Evolutionary conservation across 2,329 filamentous ascomycete genomes (phyloP), one percentile per base, ranked within the genome.

Genomic region (Cladosporium sp.): DNA sequence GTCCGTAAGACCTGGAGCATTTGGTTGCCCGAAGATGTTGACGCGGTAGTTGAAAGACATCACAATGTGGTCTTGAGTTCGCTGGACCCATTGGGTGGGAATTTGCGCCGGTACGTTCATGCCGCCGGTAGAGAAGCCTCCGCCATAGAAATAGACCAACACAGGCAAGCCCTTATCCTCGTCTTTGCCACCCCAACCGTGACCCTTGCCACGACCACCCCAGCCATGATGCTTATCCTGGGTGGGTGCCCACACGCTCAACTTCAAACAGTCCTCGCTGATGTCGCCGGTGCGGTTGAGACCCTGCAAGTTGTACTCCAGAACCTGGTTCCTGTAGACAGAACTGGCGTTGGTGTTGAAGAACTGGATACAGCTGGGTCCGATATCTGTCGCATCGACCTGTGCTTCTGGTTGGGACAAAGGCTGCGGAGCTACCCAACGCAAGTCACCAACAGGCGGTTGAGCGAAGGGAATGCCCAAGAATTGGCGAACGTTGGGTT

Each of bases 21-120:
- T 54, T 1, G 48, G 48, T 15, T 34, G 22, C 7, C 56, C 56
- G 22, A 58, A 58, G 49, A 58, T 58, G 22, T 58, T 58, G 56
- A 89, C 78, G 3, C 87, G 79, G 68, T 88, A 83, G 72, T 82
- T 83, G 70, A 85, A 80, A 67, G 77, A 80, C 55, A 87, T 74
- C 17, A 76, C 80, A 36, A 88, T 71, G 51, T 87, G 71, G 10
- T 78, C 78, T 34, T 71, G 63, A 24, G 65, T 65, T 19, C 55
- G 47, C 47, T 5, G 67, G 67, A 62, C 80, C 77, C n/a, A 87
- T 80, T 71, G 89, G 82, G 42, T 81, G 80, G 0, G 78, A 78
- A 62, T 87, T 82, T 89, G 80, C 57, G 86, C 77, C 71, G 77
- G 76, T 80, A 83, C 80, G 10, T 57, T 73, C 65, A 61, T 77